Evolutionary conservation across 2,329 filamentous ascomycete genomes (phyloP).

Genomic region (Teratosphaeria epicoccoides): DNA sequence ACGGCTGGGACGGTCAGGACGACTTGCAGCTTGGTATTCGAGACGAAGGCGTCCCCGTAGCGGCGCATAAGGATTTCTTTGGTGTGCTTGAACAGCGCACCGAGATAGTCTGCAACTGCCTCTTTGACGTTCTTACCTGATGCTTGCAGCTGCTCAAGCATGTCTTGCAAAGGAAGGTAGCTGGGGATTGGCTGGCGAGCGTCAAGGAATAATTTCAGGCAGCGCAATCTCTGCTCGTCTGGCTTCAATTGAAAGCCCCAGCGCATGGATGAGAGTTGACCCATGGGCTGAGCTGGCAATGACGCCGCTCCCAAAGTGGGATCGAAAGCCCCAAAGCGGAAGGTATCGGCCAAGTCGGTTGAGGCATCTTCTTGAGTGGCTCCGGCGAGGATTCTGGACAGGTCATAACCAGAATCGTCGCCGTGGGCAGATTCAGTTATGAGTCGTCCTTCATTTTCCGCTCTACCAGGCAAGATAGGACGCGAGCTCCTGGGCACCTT

Average conservation of each 20-base stretch:
- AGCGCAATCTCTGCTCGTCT: slow-evolving; percentile 63
- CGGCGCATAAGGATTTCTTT: slow-evolving; percentile 62
- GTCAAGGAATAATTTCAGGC: slow-evolving; percentile 73
- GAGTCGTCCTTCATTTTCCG: not conserved
- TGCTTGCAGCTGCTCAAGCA: slow-evolving; percentile 59
- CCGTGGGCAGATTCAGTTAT: not conserved
- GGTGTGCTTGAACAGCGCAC: slow-evolving; percentile 61
- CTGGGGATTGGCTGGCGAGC: slow-evolving; percentile 67
- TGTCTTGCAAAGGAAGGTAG: slow-evolving; percentile 65
- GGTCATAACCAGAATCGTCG: not conserved
- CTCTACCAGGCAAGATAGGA: not conserved
- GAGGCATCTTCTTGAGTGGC: not conserved
- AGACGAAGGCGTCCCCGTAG: slow-evolving; percentile 68
- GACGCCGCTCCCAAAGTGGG: not conserved
- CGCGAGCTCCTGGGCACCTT: not conserved
- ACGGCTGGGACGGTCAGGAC: slow-evolving; percentile 70
- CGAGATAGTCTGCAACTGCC: slow-evolving; percentile 66
- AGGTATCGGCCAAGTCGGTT: not conserved
- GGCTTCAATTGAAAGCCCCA: slow-evolving; percentile 75
- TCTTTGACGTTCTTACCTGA: slow-evolving; percentile 66
- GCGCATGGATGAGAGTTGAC: slow-evolving; percentile 33
- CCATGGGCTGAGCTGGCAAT: not conserved
- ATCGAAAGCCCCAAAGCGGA: not conserved
- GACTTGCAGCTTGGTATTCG: slow-evolving; percentile 61
- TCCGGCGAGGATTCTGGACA: not conserved